Percentiles rank a stretch among this genome's conserved stretches.
Conservation (phyloP, 441 rosid genomes). For the California macrophylla region DNA sequence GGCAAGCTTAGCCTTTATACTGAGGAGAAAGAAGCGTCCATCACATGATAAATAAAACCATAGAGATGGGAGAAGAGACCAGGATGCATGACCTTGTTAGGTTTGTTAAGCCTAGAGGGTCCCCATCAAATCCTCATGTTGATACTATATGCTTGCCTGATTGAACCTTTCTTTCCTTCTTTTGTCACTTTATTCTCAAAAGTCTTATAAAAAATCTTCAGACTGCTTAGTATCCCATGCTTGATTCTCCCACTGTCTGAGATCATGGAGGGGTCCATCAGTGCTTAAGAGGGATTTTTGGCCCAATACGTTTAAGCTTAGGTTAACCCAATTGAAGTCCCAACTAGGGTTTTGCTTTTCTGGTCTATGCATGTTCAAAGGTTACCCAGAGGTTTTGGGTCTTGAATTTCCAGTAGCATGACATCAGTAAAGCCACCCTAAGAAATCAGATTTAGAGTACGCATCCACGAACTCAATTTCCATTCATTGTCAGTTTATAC, state of each 20-base stretch:
- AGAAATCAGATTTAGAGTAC: background rate
- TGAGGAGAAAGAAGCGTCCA: background rate
- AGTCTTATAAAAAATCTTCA: background rate
- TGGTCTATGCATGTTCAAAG: background rate
- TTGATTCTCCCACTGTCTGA: background rate
- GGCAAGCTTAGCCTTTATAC: background rate
- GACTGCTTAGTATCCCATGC: background rate
- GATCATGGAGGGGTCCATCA: conserved; percentile 3
- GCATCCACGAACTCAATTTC: background rate
- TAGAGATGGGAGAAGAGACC: background rate
- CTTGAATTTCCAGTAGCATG: background rate
- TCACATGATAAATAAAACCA: background rate
- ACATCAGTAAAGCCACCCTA: background rate
- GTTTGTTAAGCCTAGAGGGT: conserved; percentile 2
- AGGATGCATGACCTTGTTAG: background rate
- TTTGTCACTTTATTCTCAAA: background rate
- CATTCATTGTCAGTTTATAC: background rate
- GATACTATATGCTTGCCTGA: background rate
- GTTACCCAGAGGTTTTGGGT: background rate
- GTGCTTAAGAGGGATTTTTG: background rate
- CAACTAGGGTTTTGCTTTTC: background rate
- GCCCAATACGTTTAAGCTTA: background rate
- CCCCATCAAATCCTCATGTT: background rate
- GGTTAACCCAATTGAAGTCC: background rate
- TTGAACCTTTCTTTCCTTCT: background rate